Evolutionary conservation across 805 yeast species (phyloP).

Genomic region (Candida alai): DNA sequence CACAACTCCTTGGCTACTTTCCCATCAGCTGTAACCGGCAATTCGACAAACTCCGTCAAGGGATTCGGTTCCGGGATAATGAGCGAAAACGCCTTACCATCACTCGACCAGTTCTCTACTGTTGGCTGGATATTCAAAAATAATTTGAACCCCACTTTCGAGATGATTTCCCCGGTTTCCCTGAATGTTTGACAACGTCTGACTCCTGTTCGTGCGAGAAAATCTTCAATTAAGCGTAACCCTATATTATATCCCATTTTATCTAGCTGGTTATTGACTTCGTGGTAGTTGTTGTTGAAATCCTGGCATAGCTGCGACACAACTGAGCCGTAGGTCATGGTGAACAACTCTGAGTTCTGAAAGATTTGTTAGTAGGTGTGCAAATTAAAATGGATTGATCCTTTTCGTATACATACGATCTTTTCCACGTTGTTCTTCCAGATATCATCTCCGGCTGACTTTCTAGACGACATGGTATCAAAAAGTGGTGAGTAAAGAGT

Average conservation of each 20-base stretch:
- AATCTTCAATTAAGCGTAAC: constrained; percentile 84
- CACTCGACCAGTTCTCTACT: constrained; percentile 71
- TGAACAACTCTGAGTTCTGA: constrained; percentile 85
- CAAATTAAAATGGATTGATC: neutral
- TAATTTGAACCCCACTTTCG: constrained; percentile 86
- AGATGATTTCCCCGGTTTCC: constrained; percentile 83
- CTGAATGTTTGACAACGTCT: constrained; percentile 75
- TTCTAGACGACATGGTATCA: constrained; percentile 24
- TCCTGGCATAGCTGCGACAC: constrained; percentile 90
- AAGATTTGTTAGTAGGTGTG: constrained; percentile 11
- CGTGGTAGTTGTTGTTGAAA: constrained; percentile 64
- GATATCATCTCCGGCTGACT: constrained; percentile 68
- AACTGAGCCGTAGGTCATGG: constrained; percentile 91
- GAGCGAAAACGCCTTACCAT: constrained; percentile 69
- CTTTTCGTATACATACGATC: constrained; percentile 62
- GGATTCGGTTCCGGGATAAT: constrained; percentile 76
- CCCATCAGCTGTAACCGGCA: constrained; percentile 67
- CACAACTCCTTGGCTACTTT: constrained; percentile 69
- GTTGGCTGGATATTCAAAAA: constrained; percentile 80
- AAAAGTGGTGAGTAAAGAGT: no score
- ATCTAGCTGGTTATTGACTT: constrained; percentile 80
- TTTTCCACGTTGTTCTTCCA: constrained; percentile 89
- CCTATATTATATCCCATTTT: constrained; percentile 97
- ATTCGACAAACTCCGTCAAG: constrained; percentile 89
- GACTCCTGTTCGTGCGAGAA: constrained; percentile 81